A percentile compares a stretch with the other conserved stretches of the same genome.
Evolutionary conservation across 148 eudicot genomes (phyloP).

Genomic region (Vaccinium corymbosum): DNA sequence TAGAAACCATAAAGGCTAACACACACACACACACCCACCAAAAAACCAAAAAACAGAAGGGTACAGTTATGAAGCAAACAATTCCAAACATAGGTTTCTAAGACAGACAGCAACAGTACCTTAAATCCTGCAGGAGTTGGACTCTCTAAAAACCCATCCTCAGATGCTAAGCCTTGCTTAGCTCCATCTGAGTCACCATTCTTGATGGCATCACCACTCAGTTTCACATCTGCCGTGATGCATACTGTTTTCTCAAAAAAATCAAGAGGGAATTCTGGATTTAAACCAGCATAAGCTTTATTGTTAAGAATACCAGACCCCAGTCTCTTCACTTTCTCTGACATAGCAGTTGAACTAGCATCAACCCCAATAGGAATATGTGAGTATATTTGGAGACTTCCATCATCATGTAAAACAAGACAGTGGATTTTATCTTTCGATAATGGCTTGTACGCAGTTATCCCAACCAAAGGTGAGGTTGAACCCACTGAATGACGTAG

Average conservation of each 20-base stretch:
- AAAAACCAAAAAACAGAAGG: neutral
- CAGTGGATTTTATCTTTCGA: conserved; percentile 91
- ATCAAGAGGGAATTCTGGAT: conserved; percentile 94
- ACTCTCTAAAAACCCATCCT: conserved; percentile 93
- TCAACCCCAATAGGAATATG: conserved; percentile 70
- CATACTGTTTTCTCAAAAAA: conserved; percentile 94
- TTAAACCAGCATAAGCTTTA: conserved; percentile 77
- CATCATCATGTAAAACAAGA: conserved; percentile 97
- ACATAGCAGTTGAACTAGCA: conserved; percentile 46
- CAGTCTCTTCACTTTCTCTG: conserved; percentile 82
- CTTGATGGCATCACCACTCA: conserved; percentile 87
- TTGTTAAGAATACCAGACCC: conserved; percentile 79
- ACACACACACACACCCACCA: no score
- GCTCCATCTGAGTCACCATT: conserved; percentile 96
- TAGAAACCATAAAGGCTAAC: neutral
- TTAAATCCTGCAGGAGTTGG: conserved; percentile 82
- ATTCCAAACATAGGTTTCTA: neutral
- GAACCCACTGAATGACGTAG: conserved; percentile 83
- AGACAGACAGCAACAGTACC: conserved; percentile 39
- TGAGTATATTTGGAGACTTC: conserved; percentile 97
- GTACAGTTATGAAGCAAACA: neutral
- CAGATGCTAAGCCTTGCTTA: conserved; percentile 90
- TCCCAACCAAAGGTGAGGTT: conserved; percentile 89
- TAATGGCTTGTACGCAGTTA: conserved; percentile 84
- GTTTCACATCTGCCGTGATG: conserved; percentile 84